Conservation (phyloP, 345 rosid species). For the Salix dunnii region DNA sequence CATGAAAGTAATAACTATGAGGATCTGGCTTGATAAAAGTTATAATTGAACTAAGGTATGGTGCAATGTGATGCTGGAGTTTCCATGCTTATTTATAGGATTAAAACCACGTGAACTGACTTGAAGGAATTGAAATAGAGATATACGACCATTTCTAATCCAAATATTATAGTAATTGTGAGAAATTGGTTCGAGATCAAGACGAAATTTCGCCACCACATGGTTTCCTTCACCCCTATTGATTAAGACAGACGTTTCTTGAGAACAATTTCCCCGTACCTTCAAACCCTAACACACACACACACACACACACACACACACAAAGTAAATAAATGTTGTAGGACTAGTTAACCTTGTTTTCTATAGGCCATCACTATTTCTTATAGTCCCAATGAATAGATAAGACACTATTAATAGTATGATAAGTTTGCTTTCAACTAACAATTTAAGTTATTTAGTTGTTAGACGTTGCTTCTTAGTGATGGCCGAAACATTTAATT, state of each 20-base stretch:
- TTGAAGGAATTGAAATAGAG: neutral
- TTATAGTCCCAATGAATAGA: too few relatives aligned
- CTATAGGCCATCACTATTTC: too few relatives aligned
- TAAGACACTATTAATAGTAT: too few relatives aligned
- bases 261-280: slow-evolving; percentile 26
- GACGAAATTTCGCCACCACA: slow-evolving; percentile 12
- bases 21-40: too few relatives aligned
- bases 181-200: neutral
- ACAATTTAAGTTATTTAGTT: too few relatives aligned
- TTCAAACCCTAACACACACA: slow-evolving; percentile 21
- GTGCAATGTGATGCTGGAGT: neutral
- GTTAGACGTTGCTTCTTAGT: too few relatives aligned
- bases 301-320: too few relatives aligned
- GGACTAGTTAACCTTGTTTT: neutral
- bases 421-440: too few relatives aligned
- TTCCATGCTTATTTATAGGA: slow-evolving; percentile 35
- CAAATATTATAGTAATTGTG: neutral
- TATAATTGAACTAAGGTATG: neutral
- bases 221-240: neutral
- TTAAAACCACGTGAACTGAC: slow-evolving; percentile 23
- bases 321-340: neutral
- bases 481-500: too few relatives aligned
- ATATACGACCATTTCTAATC: slow-evolving; percentile 3
- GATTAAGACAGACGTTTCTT: neutral
- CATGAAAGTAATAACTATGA: slow-evolving; percentile 11